Conservation (phyloP, 169 alveolate species). For the Plasmodium gonderi region DNA sequence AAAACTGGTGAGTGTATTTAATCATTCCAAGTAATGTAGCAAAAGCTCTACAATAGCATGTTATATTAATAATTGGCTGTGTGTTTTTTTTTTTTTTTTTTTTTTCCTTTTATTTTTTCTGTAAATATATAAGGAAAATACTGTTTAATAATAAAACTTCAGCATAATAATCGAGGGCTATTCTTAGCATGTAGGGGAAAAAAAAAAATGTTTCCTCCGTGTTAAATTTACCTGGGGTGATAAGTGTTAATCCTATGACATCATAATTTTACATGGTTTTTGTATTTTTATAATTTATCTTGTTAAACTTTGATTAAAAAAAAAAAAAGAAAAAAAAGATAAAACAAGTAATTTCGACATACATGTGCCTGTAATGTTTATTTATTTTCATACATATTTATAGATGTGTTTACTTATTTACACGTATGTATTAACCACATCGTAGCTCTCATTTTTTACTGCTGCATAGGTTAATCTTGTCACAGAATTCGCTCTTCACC, state of each 20-base stretch:
- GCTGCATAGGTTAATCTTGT: background rate
- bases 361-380: background rate
- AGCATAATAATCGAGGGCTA: background rate
- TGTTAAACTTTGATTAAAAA: too few relatives aligned
- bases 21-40: background rate
- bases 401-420: background rate
- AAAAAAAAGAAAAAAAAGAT: too few relatives aligned
- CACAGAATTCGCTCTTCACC: background rate
- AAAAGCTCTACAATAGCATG: constrained; percentile 37
- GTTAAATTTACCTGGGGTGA: background rate
- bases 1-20: background rate
- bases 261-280: background rate
- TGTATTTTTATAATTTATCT: background rate
- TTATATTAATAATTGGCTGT: background rate
- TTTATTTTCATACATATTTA: background rate
- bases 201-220: background rate
- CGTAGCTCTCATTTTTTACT: background rate
- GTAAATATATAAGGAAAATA: background rate
- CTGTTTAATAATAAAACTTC: background rate
- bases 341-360: background rate
- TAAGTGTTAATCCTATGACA: background rate
- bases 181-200: background rate
- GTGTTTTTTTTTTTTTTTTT: background rate
- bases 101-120: background rate
- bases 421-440: background rate